Conservation (phyloP, 257 asterid species). For the Nicotiana undulata region DNA sequence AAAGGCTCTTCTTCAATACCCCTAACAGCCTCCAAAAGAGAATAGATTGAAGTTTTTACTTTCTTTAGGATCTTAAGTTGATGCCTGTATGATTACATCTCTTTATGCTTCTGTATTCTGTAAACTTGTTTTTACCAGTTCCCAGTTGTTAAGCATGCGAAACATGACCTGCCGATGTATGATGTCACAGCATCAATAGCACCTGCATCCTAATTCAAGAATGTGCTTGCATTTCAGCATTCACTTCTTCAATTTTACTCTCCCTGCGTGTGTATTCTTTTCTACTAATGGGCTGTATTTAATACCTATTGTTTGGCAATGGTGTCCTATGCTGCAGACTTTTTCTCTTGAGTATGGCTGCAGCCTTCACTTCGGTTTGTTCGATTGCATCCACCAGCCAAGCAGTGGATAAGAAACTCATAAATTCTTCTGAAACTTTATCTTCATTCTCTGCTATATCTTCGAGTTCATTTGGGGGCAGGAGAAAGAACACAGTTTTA, state of each 20-base stretch:
- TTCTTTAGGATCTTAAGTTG: not conserved
- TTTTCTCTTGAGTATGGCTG: not conserved
- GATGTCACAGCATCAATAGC: not conserved
- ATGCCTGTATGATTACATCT: not conserved
- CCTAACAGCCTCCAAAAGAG: not conserved
- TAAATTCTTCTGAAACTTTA: constrained; percentile 36
- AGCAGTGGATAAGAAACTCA: not conserved
- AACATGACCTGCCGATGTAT: not conserved
- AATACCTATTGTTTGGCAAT: not conserved
- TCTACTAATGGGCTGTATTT: not conserved
- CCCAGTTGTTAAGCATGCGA: not conserved
- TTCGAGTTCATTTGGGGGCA: constrained; percentile 47
- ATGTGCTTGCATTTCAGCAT: not conserved
- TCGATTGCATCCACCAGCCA: constrained; percentile 3
- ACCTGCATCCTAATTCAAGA: not conserved
- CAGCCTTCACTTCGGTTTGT: not conserved
- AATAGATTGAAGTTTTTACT: not conserved
- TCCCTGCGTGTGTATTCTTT: not conserved
- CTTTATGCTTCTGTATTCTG: not conserved
- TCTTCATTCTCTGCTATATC: constrained; percentile 65
- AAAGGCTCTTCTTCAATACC: too few relatives aligned
- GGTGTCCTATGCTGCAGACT: not conserved
- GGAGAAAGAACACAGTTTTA: constrained; percentile 33
- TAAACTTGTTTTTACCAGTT: not conserved
- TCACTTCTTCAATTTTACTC: not conserved